These are phyloP conservation scores for Juncus effusus DNA, from an alignment of 176 grass and related monocot species.

Conservation along the genomic window DNA sequence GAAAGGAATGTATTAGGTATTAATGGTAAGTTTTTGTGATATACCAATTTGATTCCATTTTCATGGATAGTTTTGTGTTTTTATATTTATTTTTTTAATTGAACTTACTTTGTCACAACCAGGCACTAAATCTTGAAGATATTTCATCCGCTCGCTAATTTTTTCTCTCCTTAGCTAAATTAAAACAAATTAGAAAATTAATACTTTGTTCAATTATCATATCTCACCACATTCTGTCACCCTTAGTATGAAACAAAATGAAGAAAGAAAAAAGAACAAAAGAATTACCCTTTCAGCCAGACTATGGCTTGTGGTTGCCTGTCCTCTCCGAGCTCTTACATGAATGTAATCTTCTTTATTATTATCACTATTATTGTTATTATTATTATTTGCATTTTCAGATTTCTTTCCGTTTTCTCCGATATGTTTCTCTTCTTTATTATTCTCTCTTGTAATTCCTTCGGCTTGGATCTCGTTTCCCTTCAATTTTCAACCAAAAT, in stretches of 20 bases:
- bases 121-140: conserved; percentile 87
- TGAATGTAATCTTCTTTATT: conserved; percentile 63
- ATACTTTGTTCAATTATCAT: background rate
- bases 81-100: background rate
- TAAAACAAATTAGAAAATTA: conserved; percentile 5
- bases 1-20: too few species aligned
- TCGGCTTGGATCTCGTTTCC: too few species aligned
- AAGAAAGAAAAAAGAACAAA: background rate
- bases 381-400: conserved; percentile 17
- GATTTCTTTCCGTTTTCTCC: conserved; percentile 39
- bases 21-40: too few species aligned
- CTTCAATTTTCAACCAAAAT: too few species aligned
- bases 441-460: conserved; percentile 51
- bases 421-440: conserved; percentile 46
- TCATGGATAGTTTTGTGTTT: too few species aligned
- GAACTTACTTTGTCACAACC: conserved; percentile 69
- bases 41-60: too few species aligned
- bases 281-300: conserved; percentile 72
- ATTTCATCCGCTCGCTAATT: conserved; percentile 79
- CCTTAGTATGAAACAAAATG: background rate
- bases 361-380: too few species aligned
- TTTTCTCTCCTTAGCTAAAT: conserved; percentile 76
- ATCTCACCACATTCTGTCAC: background rate
- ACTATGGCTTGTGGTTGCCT: conserved; percentile 84
- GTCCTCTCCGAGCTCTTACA: conserved; percentile 67